Evolutionary conservation across 176 grass and related monocot species (phyloP).

Genomic region (Cocos nucifera): DNA sequence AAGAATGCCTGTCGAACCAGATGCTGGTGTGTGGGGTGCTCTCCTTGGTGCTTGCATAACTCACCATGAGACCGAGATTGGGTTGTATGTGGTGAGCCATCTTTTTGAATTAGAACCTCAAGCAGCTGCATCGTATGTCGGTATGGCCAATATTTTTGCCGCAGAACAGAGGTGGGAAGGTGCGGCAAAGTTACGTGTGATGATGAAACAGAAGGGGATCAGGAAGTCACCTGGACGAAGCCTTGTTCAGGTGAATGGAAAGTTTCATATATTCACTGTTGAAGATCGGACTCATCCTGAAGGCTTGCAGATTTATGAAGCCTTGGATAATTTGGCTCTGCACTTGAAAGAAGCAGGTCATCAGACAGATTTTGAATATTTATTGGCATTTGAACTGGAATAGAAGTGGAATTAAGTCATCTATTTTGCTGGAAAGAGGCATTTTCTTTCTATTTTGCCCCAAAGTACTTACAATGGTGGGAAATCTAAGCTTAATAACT

Average conservation of each 20-base stretch:
- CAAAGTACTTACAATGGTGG: too few species aligned
- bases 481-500: too few species aligned
- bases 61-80: not conserved
- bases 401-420: too few species aligned
- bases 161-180: constrained; percentile 5
- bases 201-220: constrained; percentile 6
- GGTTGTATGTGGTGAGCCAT: not conserved
- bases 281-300: constrained; percentile 4
- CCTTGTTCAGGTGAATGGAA: not conserved
- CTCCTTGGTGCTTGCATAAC: constrained; percentile 1
- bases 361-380: constrained; percentile 1
- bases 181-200: not conserved
- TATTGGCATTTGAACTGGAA: too few species aligned
- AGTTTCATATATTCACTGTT: not conserved
- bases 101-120: constrained; percentile 3
- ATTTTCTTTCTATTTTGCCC: too few species aligned
- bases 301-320: constrained; percentile 6
- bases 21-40: not conserved
- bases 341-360: not conserved
- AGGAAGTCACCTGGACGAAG: constrained; percentile 3
- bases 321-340: not conserved
- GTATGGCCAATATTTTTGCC: constrained; percentile 11
- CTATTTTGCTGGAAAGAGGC: too few species aligned
- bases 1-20: too few species aligned
- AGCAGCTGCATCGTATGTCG: constrained; percentile 1